A percentile compares a stretch with the other conserved stretches of the same genome.
Conservation (phyloP, 371 early-diverging fungal genomes). For the Phascolomyces articulosus region DNA sequence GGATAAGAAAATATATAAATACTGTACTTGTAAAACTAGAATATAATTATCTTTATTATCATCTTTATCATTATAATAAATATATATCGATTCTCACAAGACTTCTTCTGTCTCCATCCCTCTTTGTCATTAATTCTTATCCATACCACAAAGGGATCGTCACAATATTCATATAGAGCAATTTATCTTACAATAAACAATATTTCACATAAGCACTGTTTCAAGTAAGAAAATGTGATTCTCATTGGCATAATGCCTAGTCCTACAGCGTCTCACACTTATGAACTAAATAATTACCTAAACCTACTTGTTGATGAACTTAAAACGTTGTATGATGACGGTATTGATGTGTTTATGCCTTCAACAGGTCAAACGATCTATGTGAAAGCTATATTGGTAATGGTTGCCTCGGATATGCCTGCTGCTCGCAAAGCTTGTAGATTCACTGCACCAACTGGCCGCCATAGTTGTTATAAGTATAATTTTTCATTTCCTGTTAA, state of each 20-base stretch:
- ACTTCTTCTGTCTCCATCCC: no score
- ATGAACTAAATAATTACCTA: conserved; percentile 13
- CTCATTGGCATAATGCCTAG: conserved; percentile 15
- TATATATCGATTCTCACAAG: no score
- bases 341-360: not conserved
- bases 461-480: conserved; percentile 11
- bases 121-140: no score
- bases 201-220: not conserved
- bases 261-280: conserved; percentile 1
- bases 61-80: no score
- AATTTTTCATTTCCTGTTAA: not conserved
- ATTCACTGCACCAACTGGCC: conserved; percentile 6
- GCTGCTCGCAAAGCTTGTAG: conserved; percentile 14
- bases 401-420: conserved; percentile 14
- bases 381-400: conserved; percentile 10
- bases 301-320: conserved; percentile 15
- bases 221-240: conserved; percentile 13
- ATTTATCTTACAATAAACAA: conserved; percentile 5
- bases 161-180: conserved; percentile 7
- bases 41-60: no score
- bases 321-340: not conserved
- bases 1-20: no score
- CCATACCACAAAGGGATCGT: no score
- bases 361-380: not conserved
- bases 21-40: no score